Evolutionary conservation across 164 flowering plant species (phyloP), one percentile per base, ranked within the genome.

Genomic region (Amborella trichopoda): DNA sequence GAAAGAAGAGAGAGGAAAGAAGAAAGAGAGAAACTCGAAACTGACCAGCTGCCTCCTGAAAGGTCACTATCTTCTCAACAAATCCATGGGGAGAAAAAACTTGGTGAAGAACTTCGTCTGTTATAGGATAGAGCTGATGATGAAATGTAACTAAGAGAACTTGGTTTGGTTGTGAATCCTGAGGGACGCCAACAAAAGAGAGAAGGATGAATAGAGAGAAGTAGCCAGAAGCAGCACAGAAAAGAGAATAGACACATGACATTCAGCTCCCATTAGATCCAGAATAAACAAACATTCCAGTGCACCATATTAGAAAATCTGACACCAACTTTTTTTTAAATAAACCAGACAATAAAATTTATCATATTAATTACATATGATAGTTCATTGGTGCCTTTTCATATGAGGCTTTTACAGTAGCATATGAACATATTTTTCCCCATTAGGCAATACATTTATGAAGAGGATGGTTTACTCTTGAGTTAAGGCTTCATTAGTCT

Each of bases 11-110:
- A 14, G 39, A 38, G 37, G 38, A 44, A 57, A 19, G 58, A 40
- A 61, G 43, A 57, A 36, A 65, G 54, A 69, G 50, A 71, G 73
- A 81, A 68, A 57, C 67, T 62, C 71, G 74, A 74, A 69, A 78
- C 96, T 87, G 83, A 91, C 99, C 99, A 64, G 99, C 99, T 49
- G 96, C 82, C 83, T 91, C 87, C 85, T 87, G 96, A 72, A 91
- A 91, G 0, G 99, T 91, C 73, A 91, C 99, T 53, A 91, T 80
- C 88, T 91, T 88, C 83, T 91, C 99, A 63, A 91, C 99, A 70
- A 70, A 77, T 53, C 99, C 99, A 87, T 87, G 78, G 50, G 96
- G 94, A 71, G 94, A 91, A 72, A 87, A 87, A 43, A 91, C 99
- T 84, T 91, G 99, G 70, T 84, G 95, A 70, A 91, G 91, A 78